Conservation (phyloP, 2,329 filamentous ascomycete species). For the Ceratocystis destructans region DNA sequence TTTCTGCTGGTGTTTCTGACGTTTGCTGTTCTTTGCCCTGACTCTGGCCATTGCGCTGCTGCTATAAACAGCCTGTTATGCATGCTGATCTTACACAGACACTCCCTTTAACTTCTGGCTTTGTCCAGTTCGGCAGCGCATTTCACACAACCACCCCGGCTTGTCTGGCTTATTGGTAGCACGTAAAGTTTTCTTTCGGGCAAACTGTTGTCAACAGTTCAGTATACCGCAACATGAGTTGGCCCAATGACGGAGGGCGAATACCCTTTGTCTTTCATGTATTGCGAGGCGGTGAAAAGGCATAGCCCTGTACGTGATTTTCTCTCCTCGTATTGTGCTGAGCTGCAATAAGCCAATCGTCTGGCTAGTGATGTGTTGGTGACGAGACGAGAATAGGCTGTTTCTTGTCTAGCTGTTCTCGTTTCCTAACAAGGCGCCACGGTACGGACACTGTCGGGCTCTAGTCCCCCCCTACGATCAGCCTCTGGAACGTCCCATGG, state of each 20-base stretch:
- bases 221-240: background rate
- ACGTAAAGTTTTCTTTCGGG: background rate
- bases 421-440: too few relatives aligned
- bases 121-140: background rate
- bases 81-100: background rate
- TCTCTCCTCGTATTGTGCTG: conserved; percentile 1
- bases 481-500: background rate
- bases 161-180: background rate
- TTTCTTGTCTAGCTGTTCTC: too few relatives aligned
- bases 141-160: background rate
- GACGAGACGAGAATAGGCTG: too few relatives aligned
- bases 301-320: background rate
- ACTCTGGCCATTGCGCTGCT: background rate
- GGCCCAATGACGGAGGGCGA: background rate
- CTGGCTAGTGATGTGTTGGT: too few relatives aligned
- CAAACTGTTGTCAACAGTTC: background rate
- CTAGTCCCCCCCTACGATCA: too few relatives aligned
- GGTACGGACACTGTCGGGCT: too few relatives aligned
- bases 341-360: background rate
- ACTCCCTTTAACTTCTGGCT: background rate
- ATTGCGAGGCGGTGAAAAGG: background rate
- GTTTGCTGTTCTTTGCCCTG: background rate
- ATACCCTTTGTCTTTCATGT: background rate
- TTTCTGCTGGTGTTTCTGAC: background rate
- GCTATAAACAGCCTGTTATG: background rate